phyloP scores from a whole-genome alignment of 2,329 filamentous ascomycete genomes.

The Neocucurbitaria cava region DNA sequence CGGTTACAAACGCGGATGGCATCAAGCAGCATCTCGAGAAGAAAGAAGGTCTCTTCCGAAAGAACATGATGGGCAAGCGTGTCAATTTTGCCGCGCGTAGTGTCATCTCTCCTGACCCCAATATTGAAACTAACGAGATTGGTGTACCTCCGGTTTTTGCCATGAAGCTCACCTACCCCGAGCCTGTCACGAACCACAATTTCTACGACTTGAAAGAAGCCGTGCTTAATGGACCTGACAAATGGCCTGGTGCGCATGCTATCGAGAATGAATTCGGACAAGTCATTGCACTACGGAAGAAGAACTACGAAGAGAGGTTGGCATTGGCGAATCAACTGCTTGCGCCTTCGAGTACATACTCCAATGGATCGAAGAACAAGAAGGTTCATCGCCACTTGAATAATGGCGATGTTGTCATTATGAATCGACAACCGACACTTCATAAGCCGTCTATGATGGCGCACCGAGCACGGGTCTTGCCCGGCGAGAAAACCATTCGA shows the following conservation, averaged over 20 bases:
- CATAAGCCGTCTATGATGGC: conserved; percentile 99
- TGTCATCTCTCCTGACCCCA: conserved; percentile 97
- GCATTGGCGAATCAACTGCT: conserved; percentile 93
- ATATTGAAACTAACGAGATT: conserved; percentile 98
- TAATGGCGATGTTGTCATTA: conserved; percentile 95
- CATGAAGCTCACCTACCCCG: conserved; percentile 92
- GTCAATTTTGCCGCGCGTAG: conserved; percentile 97
- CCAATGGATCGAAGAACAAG: conserved; percentile 83
- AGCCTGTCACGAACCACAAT: conserved; percentile 97
- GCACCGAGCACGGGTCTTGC: conserved; percentile 88
- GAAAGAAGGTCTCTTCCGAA: conserved; percentile 97
- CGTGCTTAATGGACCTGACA: conserved; percentile 91
- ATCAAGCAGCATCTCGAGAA: conserved; percentile 99
- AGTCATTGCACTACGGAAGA: conserved; percentile 84
- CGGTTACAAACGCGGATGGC: conserved; percentile 82
- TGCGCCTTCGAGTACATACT: conserved; percentile 77
- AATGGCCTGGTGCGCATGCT: conserved; percentile 91
- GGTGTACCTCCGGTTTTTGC: conserved; percentile 98
- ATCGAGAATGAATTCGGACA: conserved; percentile 97
- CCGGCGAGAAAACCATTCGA: conserved; percentile 94
- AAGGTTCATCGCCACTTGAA: conserved; percentile 96
- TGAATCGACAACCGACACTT: conserved; percentile 97
- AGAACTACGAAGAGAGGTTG: conserved; percentile 85
- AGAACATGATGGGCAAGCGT: conserved; percentile 99
- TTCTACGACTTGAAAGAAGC: conserved; percentile 95